Conservation (phyloP, 1,139 yeast species). For the Saccharomyces hybrid region DNA sequence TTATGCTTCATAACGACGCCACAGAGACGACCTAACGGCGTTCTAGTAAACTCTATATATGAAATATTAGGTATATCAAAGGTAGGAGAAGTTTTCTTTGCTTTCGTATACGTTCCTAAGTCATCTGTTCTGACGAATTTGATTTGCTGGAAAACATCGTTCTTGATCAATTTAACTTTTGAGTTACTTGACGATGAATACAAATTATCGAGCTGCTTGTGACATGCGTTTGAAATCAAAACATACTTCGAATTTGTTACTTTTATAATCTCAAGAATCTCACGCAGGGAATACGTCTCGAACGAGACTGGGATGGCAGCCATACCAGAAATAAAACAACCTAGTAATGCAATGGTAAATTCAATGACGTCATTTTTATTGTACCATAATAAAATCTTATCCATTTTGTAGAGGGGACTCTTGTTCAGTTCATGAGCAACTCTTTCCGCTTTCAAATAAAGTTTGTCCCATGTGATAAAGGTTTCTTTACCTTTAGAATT, state of each 20-base stretch:
- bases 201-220: constrained; percentile 59
- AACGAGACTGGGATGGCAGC: constrained; percentile 91
- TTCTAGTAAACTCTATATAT: constrained; percentile 84
- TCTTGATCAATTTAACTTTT: constrained; percentile 46
- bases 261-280: constrained; percentile 63
- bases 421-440: constrained; percentile 83
- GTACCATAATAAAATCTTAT: constrained; percentile 76
- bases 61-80: constrained; percentile 73
- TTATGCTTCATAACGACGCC: constrained; percentile 92
- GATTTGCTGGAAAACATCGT: constrained; percentile 36
- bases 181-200: constrained; percentile 35
- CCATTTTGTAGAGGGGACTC: constrained; percentile 68
- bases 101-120: constrained; percentile 61
- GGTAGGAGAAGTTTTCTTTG: constrained; percentile 57
- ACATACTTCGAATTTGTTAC: constrained; percentile 73
- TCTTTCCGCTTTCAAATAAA: constrained; percentile 75
- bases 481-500: constrained; percentile 80
- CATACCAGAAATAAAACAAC: constrained; percentile 88
- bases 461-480: constrained; percentile 82
- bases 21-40: constrained; percentile 84
- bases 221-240: constrained; percentile 71
- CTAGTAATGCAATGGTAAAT: constrained; percentile 77
- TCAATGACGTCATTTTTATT: constrained; percentile 81
- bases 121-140: constrained; percentile 85
- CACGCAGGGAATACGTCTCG: constrained; percentile 54